phyloP scores from a whole-genome alignment of 345 rosid species.

The Jatropha curcas region DNA sequence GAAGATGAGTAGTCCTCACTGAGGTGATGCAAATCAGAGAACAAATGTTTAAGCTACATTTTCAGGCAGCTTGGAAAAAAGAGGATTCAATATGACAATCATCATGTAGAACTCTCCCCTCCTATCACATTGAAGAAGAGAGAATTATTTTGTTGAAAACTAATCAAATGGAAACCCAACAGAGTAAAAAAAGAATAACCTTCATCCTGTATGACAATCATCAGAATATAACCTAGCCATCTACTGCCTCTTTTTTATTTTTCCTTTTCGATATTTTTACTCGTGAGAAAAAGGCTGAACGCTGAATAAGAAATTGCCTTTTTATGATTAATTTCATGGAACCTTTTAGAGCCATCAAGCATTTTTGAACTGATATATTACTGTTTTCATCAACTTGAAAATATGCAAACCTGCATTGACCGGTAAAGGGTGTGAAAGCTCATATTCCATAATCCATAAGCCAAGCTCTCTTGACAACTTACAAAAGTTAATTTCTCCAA shows the following conservation, averaged over 20 bases:
- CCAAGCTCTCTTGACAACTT: conserved; percentile 38
- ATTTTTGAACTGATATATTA: background rate
- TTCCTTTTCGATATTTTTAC: background rate
- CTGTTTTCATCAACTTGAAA: background rate
- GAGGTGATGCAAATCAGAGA: background rate
- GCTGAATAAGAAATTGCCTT: background rate
- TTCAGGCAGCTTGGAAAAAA: background rate
- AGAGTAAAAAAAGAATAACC: background rate
- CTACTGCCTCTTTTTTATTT: background rate
- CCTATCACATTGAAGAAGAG: background rate
- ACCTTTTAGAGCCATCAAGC: too few relatives aligned
- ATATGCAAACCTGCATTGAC: conserved; percentile 44
- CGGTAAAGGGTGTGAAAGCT: conserved; percentile 50
- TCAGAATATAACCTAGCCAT: background rate
- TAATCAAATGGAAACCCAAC: background rate
- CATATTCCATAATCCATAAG: conserved; percentile 49
- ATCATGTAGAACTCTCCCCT: background rate
- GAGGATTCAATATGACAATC: background rate
- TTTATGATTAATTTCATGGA: background rate
- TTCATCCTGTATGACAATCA: background rate
- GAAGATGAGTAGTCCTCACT: background rate
- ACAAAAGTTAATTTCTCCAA: conserved; percentile 43
- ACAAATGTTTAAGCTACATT: background rate
- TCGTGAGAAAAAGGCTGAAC: background rate
- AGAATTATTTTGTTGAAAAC: background rate